Evolutionary conservation across 192 early-diverging fungal genomes (phyloP), one percentile per base, ranked within the genome.

Genomic region (Paraglomus brasilianum): DNA sequence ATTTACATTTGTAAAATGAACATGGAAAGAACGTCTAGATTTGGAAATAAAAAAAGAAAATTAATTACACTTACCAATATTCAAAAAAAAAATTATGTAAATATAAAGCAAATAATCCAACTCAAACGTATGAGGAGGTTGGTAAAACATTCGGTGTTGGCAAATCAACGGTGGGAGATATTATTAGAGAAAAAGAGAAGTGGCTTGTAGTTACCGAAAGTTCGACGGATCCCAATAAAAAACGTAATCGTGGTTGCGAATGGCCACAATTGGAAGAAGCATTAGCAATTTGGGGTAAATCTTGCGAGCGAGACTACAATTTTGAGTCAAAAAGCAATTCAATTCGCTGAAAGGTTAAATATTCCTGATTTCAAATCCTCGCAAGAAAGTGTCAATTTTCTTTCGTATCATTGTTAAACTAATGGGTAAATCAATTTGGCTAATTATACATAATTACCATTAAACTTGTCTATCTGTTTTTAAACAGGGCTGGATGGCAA

Each of bases 21-120:
- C 3, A 30, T 3, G 30, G 30, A 30, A 30, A 30, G 30, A 30
- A 30, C 30, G 3, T 30, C 30, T 30, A 1, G 30, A 30, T 3
- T 30, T 30, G 30, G 30, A n/a, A n/a, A n/a, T n/a, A n/a, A n/a
- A n/a, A n/a, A n/a, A n/a, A n/a, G n/a, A n/a, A n/a, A n/a, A n/a
- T n/a, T n/a, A n/a, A n/a, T n/a, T n/a, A n/a, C n/a, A n/a, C n/a
- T n/a, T n/a, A n/a, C n/a, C n/a, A n/a, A n/a, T n/a, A 55, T 21
- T 22, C 38, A 22, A 55, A 55, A 55, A 55, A 55, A 55, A 36
- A 55, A 55, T 36, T 55, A 1, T 55, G 21, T 55, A 36, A 55
- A 55, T 55, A n/a, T n/a, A n/a, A n/a, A n/a, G n/a, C 38, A 22
- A 11, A 19, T 17, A 14, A 55, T 22, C 3, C 13, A 4, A 22